Conservation (phyloP, 176 grass and related monocot species). For the Poa pratensis region DNA sequence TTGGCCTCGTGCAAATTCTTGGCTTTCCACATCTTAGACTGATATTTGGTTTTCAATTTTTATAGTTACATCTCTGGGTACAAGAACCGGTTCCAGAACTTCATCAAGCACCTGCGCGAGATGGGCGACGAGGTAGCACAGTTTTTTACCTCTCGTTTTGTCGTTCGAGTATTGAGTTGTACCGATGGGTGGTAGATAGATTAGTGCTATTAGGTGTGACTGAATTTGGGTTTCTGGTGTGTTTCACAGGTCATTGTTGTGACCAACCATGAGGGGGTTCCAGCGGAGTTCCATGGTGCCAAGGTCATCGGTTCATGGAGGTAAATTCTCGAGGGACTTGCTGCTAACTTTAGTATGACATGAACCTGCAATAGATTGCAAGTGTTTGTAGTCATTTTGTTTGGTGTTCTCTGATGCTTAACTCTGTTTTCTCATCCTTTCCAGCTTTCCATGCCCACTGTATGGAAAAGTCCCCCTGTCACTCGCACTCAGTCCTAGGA, state of each 20-base stretch:
- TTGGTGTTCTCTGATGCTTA: not conserved
- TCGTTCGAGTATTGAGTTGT: not conserved
- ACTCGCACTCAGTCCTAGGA: constrained; percentile 89
- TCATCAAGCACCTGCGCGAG: constrained; percentile 74
- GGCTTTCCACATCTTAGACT: no score
- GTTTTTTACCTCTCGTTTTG: not conserved
- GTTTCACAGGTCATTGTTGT: constrained; percentile 80
- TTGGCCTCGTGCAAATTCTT: not conserved
- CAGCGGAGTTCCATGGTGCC: constrained; percentile 83
- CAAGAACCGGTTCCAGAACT: constrained; percentile 79
- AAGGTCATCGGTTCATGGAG: constrained; percentile 98
- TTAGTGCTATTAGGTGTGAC: not conserved
- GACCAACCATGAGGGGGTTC: constrained; percentile 90
- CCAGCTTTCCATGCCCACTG: constrained; percentile 91
- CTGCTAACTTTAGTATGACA: not conserved
- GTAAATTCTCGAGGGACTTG: constrained; percentile 33
- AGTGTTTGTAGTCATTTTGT: not conserved
- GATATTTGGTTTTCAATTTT: not conserved
- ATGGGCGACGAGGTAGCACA: constrained; percentile 56
- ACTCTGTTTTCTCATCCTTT: constrained; percentile 28
- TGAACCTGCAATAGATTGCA: not conserved
- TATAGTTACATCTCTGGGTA: constrained; percentile 73
- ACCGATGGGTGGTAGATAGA: not conserved
- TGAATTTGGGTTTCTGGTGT: constrained; percentile 16
- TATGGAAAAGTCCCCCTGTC: constrained; percentile 97